Conservation (phyloP, 495 filamentous ascomycete genomes). For the Neurospora discreta region DNA sequence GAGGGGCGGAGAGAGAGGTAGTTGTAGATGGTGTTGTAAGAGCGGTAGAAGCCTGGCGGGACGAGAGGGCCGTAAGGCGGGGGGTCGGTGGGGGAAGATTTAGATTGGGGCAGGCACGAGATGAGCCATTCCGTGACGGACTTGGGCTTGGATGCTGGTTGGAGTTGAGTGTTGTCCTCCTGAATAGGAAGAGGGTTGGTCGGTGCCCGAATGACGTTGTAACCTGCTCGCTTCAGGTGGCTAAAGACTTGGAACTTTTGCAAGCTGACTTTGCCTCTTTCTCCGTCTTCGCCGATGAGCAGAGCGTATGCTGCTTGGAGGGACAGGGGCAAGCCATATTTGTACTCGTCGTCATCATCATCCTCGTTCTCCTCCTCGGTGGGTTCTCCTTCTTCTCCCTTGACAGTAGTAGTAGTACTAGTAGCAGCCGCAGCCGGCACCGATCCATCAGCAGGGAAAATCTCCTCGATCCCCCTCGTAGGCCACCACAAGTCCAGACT, state of each 20-base stretch:
- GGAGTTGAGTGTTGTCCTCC: background rate
- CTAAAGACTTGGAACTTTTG: constrained; percentile 83
- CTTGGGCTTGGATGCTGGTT: background rate
- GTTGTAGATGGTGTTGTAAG: constrained; percentile 66
- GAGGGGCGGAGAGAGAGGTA: constrained; percentile 68
- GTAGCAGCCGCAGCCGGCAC: background rate
- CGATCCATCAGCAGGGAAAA: constrained; percentile 17
- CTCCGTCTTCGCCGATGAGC: constrained; percentile 53
- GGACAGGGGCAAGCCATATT: constrained; percentile 70
- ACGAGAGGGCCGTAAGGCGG: constrained; percentile 55
- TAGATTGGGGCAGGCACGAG: constrained; percentile 18
- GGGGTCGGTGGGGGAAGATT: background rate
- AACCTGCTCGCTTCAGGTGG: constrained; percentile 72
- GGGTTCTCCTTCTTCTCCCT: constrained; percentile 11
- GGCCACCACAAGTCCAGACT: constrained; percentile 81
- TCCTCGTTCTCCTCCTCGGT: constrained; percentile 7
- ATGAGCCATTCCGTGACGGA: constrained; percentile 33
- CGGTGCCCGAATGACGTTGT: constrained; percentile 61
- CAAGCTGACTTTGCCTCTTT: constrained; percentile 49
- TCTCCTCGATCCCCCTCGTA: constrained; percentile 25
- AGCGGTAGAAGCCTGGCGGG: constrained; percentile 64
- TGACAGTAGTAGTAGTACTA: constrained; percentile 7
- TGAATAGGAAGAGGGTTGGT: constrained; percentile 9
- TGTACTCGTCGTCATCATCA: constrained; percentile 34
- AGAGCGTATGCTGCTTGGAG: constrained; percentile 81